Evolutionary conservation across 805 yeast species (phyloP).

Genomic region (Yarrowia deformans): DNA sequence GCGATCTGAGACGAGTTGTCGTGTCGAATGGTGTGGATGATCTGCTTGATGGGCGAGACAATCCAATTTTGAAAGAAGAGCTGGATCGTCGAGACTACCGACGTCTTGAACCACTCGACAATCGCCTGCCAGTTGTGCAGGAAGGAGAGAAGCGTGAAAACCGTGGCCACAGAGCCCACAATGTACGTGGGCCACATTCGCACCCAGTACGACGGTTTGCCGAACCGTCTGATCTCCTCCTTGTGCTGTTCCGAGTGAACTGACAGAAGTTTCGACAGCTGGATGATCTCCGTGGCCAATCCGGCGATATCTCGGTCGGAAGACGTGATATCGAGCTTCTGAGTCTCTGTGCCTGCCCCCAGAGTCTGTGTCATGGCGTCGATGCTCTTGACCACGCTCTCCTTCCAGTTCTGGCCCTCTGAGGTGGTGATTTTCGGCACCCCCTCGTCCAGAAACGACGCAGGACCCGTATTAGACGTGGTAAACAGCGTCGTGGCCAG

Average conservation of each 20-base stretch:
- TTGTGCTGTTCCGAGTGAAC: conserved; percentile 9
- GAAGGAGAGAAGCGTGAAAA: not conserved
- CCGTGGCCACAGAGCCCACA: not conserved
- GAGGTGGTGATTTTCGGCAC: conserved; percentile 4
- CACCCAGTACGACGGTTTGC: conserved; percentile 30
- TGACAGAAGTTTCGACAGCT: not conserved
- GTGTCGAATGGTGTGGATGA: conserved; percentile 81
- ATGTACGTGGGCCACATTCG: conserved; percentile 37
- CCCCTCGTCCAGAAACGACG: conserved; percentile 18
- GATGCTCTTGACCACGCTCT: conserved; percentile 16
- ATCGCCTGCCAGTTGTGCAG: conserved; percentile 64
- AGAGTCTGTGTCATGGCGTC: conserved; percentile 21
- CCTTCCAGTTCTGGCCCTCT: conserved; percentile 10
- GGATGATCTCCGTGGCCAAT: not conserved
- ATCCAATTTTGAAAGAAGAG: conserved; percentile 88
- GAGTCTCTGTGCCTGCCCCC: not conserved
- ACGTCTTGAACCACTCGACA: conserved; percentile 61
- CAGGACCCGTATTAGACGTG: not conserved
- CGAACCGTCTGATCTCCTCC: conserved; percentile 5
- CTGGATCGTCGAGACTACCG: conserved; percentile 65
- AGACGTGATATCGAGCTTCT: not conserved
- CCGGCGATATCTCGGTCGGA: conserved; percentile 1
- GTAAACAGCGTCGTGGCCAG: conserved; percentile 10
- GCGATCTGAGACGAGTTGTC: conserved; percentile 78
- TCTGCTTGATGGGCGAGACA: conserved; percentile 72